Evolutionary conservation across 805 yeast genomes (phyloP), one percentile per base, ranked within the genome.

Genomic region (Schwanniomyces yamadae): DNA sequence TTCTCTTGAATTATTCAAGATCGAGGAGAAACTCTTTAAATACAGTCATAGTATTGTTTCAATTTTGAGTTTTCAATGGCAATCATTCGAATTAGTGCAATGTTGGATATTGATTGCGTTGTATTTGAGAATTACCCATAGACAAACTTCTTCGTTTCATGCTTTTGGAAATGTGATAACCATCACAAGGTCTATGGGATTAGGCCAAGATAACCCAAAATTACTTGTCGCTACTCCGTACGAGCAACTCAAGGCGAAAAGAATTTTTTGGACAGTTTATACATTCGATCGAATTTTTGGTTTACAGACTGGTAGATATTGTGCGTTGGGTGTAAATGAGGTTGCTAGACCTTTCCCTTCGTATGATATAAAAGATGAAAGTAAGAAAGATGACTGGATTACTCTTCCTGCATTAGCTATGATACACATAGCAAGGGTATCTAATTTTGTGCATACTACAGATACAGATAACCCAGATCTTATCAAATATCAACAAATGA

Each of bases 191-290:
- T 44, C 60, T 4, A 66, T 68, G 73, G 72, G 71, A 6, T 39
- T 64, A 12, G 55, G 58, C 9, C 52, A 53, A 34, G 40, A 46
- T 4, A 34, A 40, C 14, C 47, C 48, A 3, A 49, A 43, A 18
- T 33, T 42, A n/a, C 25, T 52, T 15, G 34, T 43, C 28, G 31
- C 65, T 43, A 52, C 66, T 6, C 51, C 59, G 4, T 67, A 67
- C 49, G 81, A 77, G 42, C 50, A 46, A 13, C 39, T 66, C 9
- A 78, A 78, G 47, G 69, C 76, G 1, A 61, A 61, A 45, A 59
- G 82, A 32, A 66, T 78, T 1, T 80, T 75, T 49, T 78, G 81
- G 78, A 43, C 69, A 14, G 74, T 73, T 5, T 80, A 70, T 45
- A 66, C 75, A 1, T 59, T 75, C 58, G 86, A 80, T 46, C 62